Evolutionary conservation across 192 early-diverging fungal species (phyloP).

Genomic region (Coemansia sp.): DNA sequence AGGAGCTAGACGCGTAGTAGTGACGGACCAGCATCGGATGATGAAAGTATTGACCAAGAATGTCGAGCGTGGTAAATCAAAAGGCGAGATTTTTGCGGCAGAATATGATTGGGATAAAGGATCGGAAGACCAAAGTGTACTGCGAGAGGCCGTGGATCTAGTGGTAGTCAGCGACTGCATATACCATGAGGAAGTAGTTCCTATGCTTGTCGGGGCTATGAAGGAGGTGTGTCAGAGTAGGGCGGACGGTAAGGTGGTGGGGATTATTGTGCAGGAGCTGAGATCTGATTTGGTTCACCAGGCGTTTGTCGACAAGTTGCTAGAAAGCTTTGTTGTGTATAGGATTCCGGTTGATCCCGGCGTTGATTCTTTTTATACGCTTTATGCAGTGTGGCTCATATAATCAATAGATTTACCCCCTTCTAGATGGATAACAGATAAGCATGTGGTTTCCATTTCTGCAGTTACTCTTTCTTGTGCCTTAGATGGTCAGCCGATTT

Average conservation of each 20-base stretch:
- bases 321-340: conserved; percentile 31
- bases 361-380: conserved; percentile 19
- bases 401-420: background rate
- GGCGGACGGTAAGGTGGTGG: conserved; percentile 17
- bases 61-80: conserved; percentile 12
- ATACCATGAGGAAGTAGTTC: conserved; percentile 44
- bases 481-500: background rate
- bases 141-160: conserved; percentile 26
- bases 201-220: conserved; percentile 36
- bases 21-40: conserved; percentile 51
- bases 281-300: conserved; percentile 53
- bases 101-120: conserved; percentile 40
- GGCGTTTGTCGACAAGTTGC: conserved; percentile 34
- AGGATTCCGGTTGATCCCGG: conserved; percentile 28
- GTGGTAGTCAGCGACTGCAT: conserved; percentile 53
- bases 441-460: background rate
- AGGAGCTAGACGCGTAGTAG: conserved; percentile 28
- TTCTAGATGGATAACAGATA: background rate
- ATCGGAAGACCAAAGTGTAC: conserved; percentile 26
- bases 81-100: conserved; percentile 17
- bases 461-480: background rate
- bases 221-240: conserved; percentile 26
- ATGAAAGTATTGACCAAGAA: conserved; percentile 32
- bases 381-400: conserved; percentile 43
- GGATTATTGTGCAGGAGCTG: conserved; percentile 49